Percentiles rank a stretch among this genome's conserved stretches.
phyloP scores from a whole-genome alignment of 1,284 basidiomycete species.

The Pterulicium gracile region DNA sequence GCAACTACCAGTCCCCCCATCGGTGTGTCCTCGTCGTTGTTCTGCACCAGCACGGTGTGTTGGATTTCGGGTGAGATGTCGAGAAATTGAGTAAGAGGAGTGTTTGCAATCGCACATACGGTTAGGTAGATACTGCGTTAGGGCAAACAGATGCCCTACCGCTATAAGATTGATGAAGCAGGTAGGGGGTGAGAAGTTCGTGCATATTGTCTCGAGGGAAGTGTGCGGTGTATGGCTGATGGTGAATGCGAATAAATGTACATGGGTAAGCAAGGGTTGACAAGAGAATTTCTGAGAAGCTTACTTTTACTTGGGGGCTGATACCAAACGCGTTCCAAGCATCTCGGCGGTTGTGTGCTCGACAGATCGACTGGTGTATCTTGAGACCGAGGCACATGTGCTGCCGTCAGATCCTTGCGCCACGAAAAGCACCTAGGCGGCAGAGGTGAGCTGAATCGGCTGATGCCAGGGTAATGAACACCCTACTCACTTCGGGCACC shows the following conservation, averaged over 20 bases:
- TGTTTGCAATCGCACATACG: too few species aligned
- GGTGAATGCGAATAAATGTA: background rate
- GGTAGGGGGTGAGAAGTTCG: constrained; percentile 22
- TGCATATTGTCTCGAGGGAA: constrained; percentile 25
- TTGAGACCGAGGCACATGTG: background rate
- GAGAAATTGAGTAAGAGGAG: too few species aligned
- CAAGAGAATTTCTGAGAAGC: constrained; percentile 8
- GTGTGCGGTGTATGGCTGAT: constrained; percentile 23
- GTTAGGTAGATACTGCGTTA: too few species aligned
- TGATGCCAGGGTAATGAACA: too few species aligned
- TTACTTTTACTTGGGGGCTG: constrained; percentile 16
- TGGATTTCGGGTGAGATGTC: too few species aligned
- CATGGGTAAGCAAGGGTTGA: constrained; percentile 10
- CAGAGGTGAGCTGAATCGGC: background rate
- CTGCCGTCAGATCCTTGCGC: constrained; percentile 13
- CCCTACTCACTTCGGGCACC: constrained; percentile 21
- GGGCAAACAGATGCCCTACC: too few species aligned
- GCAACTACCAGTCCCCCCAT: constrained; percentile 1
- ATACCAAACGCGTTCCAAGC: constrained; percentile 22
- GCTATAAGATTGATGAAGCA: constrained; percentile 30
- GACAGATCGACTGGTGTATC: constrained; percentile 11
- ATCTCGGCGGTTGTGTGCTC: constrained; percentile 14
- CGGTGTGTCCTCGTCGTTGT: background rate
- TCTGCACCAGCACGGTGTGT: constrained; percentile 1
- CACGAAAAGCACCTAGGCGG: constrained; percentile 16